Evolutionary conservation across 441 rosid species (phyloP), one percentile per base, ranked within the genome.

Genomic region (Raphanus hybrid): DNA sequence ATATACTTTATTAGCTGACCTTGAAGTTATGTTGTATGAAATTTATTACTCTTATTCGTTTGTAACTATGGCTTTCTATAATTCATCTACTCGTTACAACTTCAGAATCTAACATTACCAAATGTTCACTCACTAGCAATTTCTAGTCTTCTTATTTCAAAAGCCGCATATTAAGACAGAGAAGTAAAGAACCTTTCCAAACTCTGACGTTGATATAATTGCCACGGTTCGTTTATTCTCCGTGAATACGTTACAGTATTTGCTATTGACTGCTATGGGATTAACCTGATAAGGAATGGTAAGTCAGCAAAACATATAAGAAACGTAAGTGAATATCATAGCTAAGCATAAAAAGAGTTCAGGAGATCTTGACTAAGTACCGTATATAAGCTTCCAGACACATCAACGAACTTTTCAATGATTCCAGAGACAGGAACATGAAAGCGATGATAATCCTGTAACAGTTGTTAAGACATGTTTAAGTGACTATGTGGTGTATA

Each of bases 191-290:
- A 94, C 99, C 97, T 92, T 91, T 83, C 99, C 96, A 65, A 93
- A 95, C 59, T 90, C 86, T 16, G 64, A 64, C 59, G 97, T 89
- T 55, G 96, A 86, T 78, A 95, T 91, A 71, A 91, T 81, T 32
- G 90, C 85, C 69, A 91, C 87, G 6, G 77, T 90, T 8, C 99
- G 87, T 85, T 93, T 92, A 67, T 95, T 95, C 84, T 95, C 96
- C 0, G 98, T 90, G 84, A 93, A 91, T 70, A 93, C 98, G 73
- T 93, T 95, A 78, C 99, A 95, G 32, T 95, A 95, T 81, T 90
- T 89, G 83, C 98, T 95, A 76, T 95, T 91, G 67, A 95, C 96
- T 20, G 97, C 99, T 60, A 91, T 91, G 2, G 98, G 99, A 79
- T 95, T 95, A 81, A 95, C 98, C 99, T 93, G 77, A 39, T 52